Evolutionary conservation across 345 rosid species (phyloP).

Genomic region (Citrus cavaleriei): DNA sequence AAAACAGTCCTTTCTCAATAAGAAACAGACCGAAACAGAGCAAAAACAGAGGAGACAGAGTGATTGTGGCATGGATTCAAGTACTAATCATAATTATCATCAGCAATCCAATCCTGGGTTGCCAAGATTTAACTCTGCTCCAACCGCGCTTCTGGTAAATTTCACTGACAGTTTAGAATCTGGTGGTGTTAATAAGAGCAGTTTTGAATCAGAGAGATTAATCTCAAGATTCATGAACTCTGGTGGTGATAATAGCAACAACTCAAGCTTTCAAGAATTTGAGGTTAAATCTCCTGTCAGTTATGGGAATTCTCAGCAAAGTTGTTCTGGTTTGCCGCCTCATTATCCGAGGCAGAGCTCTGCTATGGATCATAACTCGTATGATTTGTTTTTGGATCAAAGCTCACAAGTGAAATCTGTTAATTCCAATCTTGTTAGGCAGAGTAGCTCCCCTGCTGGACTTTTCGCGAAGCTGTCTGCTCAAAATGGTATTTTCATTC

Average conservation of each 20-base stretch:
- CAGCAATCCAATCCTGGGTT: slow-evolving; percentile 58
- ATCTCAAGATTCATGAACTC: slow-evolving; percentile 41
- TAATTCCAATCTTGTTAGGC: slow-evolving; percentile 54
- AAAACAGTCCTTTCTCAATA: not conserved
- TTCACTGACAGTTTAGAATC: slow-evolving; percentile 25
- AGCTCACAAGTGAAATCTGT: slow-evolving; percentile 34
- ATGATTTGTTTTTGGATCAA: slow-evolving; percentile 41
- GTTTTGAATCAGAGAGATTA: slow-evolving; percentile 37
- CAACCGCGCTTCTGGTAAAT: slow-evolving; percentile 51
- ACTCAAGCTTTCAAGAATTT: slow-evolving; percentile 18
- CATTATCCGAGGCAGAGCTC: slow-evolving; percentile 69
- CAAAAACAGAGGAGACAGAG: slow-evolving; percentile 8
- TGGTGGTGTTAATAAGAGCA: slow-evolving; percentile 28
- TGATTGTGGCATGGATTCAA: slow-evolving; percentile 55
- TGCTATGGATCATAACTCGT: slow-evolving; percentile 45
- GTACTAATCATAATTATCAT: slow-evolving; percentile 28
- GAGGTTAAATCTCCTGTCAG: slow-evolving; percentile 31
- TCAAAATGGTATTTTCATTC: slow-evolving; percentile 61
- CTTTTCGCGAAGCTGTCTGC: slow-evolving; percentile 52
- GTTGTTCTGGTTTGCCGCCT: slow-evolving; percentile 65
- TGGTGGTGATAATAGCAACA: slow-evolving; percentile 24
- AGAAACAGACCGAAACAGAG: not conserved
- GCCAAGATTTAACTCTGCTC: slow-evolving; percentile 83
- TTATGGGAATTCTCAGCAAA: slow-evolving; percentile 37
- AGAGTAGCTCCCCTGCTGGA: slow-evolving; percentile 84